Conservation (phyloP, 768 basidiomycete species). For the Termitomyces titanicus region DNA sequence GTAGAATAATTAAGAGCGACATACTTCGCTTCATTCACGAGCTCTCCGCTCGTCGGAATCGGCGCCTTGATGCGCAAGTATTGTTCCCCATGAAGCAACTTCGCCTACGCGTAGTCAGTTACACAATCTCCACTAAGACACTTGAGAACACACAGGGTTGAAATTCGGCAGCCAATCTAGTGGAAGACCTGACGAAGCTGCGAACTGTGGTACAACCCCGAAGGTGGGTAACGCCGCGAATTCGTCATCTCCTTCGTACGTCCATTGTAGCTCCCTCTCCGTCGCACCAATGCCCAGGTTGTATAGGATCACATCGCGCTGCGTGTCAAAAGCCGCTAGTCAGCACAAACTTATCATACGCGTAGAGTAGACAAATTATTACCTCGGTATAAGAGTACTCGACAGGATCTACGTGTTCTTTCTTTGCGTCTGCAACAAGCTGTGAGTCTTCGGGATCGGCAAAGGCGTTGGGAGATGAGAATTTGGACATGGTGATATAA, state of each 20-base stretch:
- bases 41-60: conserved; percentile 80
- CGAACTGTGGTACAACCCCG: conserved; percentile 91
- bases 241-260: conserved; percentile 83
- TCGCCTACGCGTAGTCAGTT: conserved; percentile 53
- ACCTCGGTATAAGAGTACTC: conserved; percentile 77
- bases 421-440: conserved; percentile 81
- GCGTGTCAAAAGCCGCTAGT: not conserved
- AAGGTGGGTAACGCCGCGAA: conserved; percentile 91
- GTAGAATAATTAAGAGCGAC: conserved; percentile 13
- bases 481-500: conserved; percentile 28
- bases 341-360: not conserved
- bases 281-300: conserved; percentile 95
- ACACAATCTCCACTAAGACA: not conserved
- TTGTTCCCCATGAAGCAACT: conserved; percentile 97
- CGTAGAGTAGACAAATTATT: conserved; percentile 1
- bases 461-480: conserved; percentile 48
- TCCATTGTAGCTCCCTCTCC: conserved; percentile 88
- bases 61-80: conserved; percentile 84
- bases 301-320: conserved; percentile 89
- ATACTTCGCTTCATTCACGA: conserved; percentile 72
- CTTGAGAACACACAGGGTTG: conserved; percentile 71
- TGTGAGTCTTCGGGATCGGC: conserved; percentile 80
- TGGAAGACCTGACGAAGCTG: conserved; percentile 59
- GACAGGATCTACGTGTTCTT: conserved; percentile 43
- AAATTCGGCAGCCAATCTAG: conserved; percentile 93